Evolutionary conservation across 352 stramenopile genomes (phyloP), one percentile per base, ranked within the genome.

Genomic region (Globisporangium recalcitrans): DNA sequence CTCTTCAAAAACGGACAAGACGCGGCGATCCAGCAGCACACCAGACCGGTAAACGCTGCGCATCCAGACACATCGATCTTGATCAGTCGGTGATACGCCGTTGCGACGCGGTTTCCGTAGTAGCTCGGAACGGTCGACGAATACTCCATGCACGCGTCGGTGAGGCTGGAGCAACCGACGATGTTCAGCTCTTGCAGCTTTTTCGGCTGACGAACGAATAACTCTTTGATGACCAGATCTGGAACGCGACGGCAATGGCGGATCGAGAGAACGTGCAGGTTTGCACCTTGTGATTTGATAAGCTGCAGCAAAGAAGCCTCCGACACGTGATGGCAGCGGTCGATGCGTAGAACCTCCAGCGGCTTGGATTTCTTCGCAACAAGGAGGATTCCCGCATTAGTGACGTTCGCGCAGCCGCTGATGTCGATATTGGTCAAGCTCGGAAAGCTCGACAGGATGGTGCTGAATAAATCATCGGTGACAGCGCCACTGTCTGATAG

Each of bases 1-100:
- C 57, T 73, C 14, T 67, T 46, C 11, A 94, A 57, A 38, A 80
- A 68, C 38, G 85, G 82, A 71, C 78, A 90, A 1, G 78, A 74
- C 1, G 81, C 72, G n/a, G 78, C 69, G 29, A 94, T 80, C 68
- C 74, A 90, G 14, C 69, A 76, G 47, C 75, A 88, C 22, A 69
- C 73, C 7, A 91, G 69, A 31, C 75, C 78, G 6, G 82, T 90
- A 32, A 92, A 54, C 1, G 29, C 59, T 3, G 24, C 51, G 34
- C 81, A 90, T 2, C 73, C 76, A 1, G 81, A 86, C 21, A 94
- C 64, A 52, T 94, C 80, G 10, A 92, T 44, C 10, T 65, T 69
- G 10, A 44, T n/a, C 11, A 90, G 42, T 29, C 64, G 61, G 13
- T 73, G 68, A 40, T 90, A 90, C 13, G 68, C 72, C 8, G 68